These are phyloP conservation scores for Amanita polypyramis DNA, from an alignment of 768 basidiomycete species.

Conservation along the genomic window DNA sequence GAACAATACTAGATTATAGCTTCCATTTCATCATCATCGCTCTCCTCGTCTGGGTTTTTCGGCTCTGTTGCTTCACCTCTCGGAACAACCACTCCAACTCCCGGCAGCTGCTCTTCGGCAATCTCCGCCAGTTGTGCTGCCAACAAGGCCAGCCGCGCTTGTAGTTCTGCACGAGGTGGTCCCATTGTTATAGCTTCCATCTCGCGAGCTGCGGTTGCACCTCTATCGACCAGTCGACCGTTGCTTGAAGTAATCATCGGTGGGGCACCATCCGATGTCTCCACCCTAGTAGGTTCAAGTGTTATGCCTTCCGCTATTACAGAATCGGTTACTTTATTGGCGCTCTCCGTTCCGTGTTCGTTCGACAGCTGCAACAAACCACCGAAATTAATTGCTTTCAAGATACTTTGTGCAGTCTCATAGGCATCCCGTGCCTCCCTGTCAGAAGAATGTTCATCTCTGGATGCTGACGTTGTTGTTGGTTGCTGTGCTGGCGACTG, in stretches of 20 bases:
- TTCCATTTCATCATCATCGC: constrained; percentile 35
- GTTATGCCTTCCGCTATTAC: neutral
- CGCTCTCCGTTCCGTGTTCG: constrained; percentile 11
- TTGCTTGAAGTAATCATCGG: neutral
- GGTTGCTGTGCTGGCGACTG: constrained; percentile 15
- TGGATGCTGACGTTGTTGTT: constrained; percentile 7
- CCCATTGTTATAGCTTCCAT: neutral
- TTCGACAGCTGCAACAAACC: constrained; percentile 33
- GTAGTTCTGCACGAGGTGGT: constrained; percentile 50
- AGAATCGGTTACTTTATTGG: neutral
- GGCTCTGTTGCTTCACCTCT: constrained; percentile 10
- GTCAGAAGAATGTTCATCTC: constrained; percentile 9
- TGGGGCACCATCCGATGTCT: neutral
- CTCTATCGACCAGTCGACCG: neutral
- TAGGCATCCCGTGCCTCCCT: constrained; percentile 47
- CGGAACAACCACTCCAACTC: too few species aligned
- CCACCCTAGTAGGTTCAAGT: neutral
- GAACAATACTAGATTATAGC: constrained; percentile 24
- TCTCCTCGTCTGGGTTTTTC: constrained; percentile 17
- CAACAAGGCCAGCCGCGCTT: constrained; percentile 62
- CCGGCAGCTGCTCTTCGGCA: too few species aligned
- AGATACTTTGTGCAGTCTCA: constrained; percentile 69
- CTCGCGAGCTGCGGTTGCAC: neutral
- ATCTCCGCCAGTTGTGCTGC: constrained; percentile 63
- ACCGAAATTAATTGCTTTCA: constrained; percentile 69